Evolutionary conservation across 768 basidiomycete species (phyloP).

Genomic region (Phlegmacium glaucopus): DNA sequence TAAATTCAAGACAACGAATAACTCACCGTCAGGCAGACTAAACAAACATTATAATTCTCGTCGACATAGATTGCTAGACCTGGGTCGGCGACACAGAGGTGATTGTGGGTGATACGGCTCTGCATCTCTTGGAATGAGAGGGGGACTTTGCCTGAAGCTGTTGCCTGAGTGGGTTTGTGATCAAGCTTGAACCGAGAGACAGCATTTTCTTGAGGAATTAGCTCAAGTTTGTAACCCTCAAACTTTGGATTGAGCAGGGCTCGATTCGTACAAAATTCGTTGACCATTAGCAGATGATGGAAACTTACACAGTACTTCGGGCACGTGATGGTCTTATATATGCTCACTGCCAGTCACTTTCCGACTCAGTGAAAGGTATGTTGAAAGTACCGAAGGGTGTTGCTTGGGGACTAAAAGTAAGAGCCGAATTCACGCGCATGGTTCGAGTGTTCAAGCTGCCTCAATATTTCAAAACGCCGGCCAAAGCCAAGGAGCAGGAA

Average conservation of each 20-base stretch:
- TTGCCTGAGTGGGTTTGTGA: constrained; percentile 56
- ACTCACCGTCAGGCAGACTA: constrained; percentile 44
- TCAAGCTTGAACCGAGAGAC: constrained; percentile 51
- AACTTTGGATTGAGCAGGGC: constrained; percentile 76
- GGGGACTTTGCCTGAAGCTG: constrained; percentile 55
- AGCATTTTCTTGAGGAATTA: constrained; percentile 53
- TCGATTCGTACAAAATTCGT: constrained; percentile 40
- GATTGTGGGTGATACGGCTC: constrained; percentile 82
- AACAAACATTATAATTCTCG: constrained; percentile 53
- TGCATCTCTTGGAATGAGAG: constrained; percentile 81
- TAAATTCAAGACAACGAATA: constrained; percentile 2
- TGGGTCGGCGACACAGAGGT: constrained; percentile 49
- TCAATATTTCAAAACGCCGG: no score
- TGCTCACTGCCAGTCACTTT: no score
- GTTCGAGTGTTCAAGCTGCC: no score
- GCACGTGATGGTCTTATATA: no score
- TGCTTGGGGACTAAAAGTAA: no score
- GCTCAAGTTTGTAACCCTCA: constrained; percentile 76
- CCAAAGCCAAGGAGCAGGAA: no score
- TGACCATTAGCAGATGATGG: no score
- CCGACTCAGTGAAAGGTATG: no score
- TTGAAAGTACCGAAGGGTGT: no score
- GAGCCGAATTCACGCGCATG: no score
- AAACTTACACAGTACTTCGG: background rate
- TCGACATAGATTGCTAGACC: constrained; percentile 67